Conservation (phyloP, 2,329 filamentous ascomycete species). For the Davidsoniella australis region DNA sequence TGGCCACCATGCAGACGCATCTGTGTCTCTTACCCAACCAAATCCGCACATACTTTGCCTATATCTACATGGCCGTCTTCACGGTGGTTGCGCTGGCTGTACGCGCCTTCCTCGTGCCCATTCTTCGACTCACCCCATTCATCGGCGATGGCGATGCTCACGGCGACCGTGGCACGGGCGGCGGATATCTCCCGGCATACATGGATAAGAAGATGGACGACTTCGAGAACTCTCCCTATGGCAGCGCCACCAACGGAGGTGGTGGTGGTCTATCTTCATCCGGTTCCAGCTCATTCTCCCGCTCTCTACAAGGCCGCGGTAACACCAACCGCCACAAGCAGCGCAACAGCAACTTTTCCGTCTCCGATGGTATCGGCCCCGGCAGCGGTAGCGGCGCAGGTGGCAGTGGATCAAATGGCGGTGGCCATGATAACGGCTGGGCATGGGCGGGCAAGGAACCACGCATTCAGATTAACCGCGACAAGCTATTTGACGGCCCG, state of each 20-base stretch:
- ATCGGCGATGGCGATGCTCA: conserved; percentile 25
- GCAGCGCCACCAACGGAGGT: conserved; percentile 19
- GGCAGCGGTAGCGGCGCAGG: conserved; percentile 14
- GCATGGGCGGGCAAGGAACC: conserved; percentile 30
- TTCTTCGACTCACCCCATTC: conserved; percentile 35
- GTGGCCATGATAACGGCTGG: conserved; percentile 18
- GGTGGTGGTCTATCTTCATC: conserved; percentile 17
- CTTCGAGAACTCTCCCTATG: conserved; percentile 20
- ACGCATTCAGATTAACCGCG: conserved; percentile 35
- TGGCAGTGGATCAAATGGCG: conserved; percentile 14
- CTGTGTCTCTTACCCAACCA: conserved; percentile 85
- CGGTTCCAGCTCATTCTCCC: conserved; percentile 14
- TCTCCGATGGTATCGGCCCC: conserved; percentile 11
- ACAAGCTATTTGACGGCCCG: conserved; percentile 22
- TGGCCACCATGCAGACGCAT: conserved; percentile 63
- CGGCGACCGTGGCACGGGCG: conserved; percentile 15
- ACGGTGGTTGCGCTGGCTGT: conserved; percentile 32
- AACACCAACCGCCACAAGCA: conserved; percentile 16
- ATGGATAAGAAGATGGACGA: conserved; percentile 38
- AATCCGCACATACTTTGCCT: conserved; percentile 65
- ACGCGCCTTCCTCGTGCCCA: conserved; percentile 39
- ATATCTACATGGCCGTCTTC: conserved; percentile 45
- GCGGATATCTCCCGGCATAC: conserved; percentile 27
- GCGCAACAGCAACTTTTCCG: conserved; percentile 3
- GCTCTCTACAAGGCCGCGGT: conserved; percentile 5